Percentiles rank a stretch among this genome's conserved stretches.
Evolutionary conservation across 495 filamentous ascomycete genomes (phyloP).

Genomic region (Physcia stellaris): DNA sequence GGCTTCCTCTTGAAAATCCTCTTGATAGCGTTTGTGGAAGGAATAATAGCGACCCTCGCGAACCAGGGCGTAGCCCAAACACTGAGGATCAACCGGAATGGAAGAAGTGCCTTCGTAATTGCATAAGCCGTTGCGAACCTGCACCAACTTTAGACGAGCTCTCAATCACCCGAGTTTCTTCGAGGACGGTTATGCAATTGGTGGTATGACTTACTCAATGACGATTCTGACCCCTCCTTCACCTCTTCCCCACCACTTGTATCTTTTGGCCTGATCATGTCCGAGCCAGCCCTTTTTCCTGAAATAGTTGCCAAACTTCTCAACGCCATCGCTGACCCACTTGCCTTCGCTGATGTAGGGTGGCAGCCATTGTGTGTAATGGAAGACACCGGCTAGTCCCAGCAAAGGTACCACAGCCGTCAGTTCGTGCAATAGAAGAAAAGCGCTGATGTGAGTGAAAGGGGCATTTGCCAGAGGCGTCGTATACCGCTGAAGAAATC

Average conservation of each 20-base stretch:
- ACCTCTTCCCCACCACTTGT: constrained; percentile 16
- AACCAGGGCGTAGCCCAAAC: constrained; percentile 93
- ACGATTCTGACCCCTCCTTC: constrained; percentile 13
- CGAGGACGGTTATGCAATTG: constrained; percentile 15
- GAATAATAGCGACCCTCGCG: constrained; percentile 50
- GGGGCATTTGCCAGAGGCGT: constrained; percentile 58
- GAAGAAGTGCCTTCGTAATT: constrained; percentile 71
- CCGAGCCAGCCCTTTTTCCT: constrained; percentile 48
- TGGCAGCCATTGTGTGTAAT: constrained; percentile 55
- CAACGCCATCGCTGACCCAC: constrained; percentile 39
- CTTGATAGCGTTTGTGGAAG: constrained; percentile 24
- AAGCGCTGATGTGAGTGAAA: constrained; percentile 68
- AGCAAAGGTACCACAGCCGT: constrained; percentile 74
- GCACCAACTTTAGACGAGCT: constrained; percentile 13
- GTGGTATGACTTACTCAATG: constrained; percentile 20
- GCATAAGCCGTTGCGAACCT: constrained; percentile 77
- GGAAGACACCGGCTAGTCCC: constrained; percentile 61
- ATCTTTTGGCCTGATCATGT: constrained; percentile 15
- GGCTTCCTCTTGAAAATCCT: constrained; percentile 24
- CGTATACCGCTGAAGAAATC: constrained; percentile 51
- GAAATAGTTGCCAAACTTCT: constrained; percentile 45
- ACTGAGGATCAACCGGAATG: constrained; percentile 59
- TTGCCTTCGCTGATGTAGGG: constrained; percentile 34
- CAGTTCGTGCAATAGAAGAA: constrained; percentile 81
- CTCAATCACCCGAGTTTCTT: constrained; percentile 8